These are phyloP conservation scores for Eimeria praecox DNA, from an alignment of 169 alveolate genomes.

Conservation along the genomic window DNA sequence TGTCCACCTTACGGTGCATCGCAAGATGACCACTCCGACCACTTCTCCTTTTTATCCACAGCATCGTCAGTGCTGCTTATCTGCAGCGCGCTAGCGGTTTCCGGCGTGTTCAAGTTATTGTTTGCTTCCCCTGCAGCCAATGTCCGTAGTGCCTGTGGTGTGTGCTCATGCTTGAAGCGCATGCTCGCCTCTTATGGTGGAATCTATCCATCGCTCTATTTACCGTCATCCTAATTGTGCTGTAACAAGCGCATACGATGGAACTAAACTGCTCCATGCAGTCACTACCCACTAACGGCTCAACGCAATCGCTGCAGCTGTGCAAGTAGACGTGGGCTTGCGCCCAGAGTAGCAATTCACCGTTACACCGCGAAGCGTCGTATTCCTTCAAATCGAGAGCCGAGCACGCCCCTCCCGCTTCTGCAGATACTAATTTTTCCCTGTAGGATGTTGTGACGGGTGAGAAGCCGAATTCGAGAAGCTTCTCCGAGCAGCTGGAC, in stretches of 20 bases:
- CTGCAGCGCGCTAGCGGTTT: conserved; percentile 54
- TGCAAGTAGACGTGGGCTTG: neutral
- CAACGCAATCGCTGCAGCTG: neutral
- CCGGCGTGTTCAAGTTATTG: neutral
- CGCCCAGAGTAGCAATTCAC: neutral
- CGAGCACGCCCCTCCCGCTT: conserved; percentile 66
- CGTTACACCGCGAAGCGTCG: conserved; percentile 45
- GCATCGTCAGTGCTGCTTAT: neutral
- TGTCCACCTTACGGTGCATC: conserved; percentile 62
- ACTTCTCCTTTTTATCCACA: neutral
- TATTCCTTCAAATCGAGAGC: conserved; percentile 51
- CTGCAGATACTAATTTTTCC: conserved; percentile 56
- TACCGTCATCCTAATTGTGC: neutral
- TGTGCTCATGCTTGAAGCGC: neutral
- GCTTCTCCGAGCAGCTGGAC: conserved; percentile 70
- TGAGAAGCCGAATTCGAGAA: conserved; percentile 60
- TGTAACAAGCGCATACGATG: neutral
- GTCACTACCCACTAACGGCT: neutral
- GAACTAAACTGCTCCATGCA: neutral
- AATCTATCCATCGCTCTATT: neutral
- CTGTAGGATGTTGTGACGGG: conserved; percentile 63
- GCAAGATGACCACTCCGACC: conserved; percentile 75
- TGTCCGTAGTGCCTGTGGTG: neutral
- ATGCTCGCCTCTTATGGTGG: neutral
- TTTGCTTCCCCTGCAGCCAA: neutral